Evolutionary conservation across 106 monocot genomes (phyloP).

Genomic region (Iris macrosiphon): DNA sequence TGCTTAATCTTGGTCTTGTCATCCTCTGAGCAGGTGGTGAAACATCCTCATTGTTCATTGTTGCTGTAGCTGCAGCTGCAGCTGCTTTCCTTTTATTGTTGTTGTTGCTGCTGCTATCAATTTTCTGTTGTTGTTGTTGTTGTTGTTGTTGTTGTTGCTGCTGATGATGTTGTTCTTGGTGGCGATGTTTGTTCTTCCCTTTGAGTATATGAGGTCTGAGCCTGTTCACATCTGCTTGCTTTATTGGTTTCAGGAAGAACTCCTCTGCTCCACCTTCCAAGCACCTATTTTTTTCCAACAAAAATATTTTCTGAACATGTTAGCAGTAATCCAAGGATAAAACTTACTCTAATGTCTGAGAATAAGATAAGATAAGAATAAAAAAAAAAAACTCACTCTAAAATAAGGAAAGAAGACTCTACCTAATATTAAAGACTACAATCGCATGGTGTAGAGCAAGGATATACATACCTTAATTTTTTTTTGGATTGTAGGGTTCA

Average conservation of each 20-base stretch:
- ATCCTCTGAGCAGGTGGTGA: no score
- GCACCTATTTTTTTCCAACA: slow-evolving; percentile 18
- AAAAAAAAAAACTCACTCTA: no score
- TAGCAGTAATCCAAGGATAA: background rate
- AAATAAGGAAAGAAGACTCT: no score
- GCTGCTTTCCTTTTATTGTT: slow-evolving; percentile 27
- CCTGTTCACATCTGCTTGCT: no score
- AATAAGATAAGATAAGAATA: background rate
- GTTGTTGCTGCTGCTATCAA: background rate
- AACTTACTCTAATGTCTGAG: background rate
- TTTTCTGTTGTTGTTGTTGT: background rate
- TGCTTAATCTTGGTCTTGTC: no score
- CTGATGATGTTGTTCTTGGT: background rate
- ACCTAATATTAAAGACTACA: no score
- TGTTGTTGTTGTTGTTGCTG: slow-evolving; percentile 6
- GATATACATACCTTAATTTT: no score
- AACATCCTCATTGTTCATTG: no score
- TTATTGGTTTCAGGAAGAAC: no score
- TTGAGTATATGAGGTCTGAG: slow-evolving; percentile 36
- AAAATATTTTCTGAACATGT: background rate
- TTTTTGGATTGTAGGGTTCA: no score
- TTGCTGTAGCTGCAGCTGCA: no score
- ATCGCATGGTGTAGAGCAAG: no score
- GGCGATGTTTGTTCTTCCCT: slow-evolving; percentile 8
- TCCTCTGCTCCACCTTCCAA: slow-evolving; percentile 45